Conservation (phyloP, 2,329 filamentous ascomycete species). For the Dothideomycetes sp. region DNA sequence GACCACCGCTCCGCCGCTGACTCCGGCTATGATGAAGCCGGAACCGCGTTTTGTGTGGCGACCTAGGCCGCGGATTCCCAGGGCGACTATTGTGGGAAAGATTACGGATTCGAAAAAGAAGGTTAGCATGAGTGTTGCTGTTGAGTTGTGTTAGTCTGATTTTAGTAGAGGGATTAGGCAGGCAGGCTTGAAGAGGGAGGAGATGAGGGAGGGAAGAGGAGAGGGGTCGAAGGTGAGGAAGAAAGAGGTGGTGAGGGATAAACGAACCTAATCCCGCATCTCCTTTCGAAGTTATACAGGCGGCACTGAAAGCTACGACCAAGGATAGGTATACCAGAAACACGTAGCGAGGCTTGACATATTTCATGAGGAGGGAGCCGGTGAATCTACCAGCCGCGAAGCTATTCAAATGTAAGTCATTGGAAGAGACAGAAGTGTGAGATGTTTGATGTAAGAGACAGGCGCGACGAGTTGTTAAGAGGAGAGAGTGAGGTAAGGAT, state of each 20-base stretch:
- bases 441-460: too few species aligned
- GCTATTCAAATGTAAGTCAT: too few species aligned
- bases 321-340: slow-evolving; percentile 58
- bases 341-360: slow-evolving; percentile 57
- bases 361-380: slow-evolving; percentile 58
- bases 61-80: slow-evolving; percentile 68
- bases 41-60: slow-evolving; percentile 69
- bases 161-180: too few species aligned
- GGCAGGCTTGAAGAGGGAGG: too few species aligned
- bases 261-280: slow-evolving; percentile 41
- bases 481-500: too few species aligned
- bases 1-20: slow-evolving; percentile 63
- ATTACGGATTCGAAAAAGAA: slow-evolving; percentile 76
- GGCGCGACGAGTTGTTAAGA: too few species aligned
- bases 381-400: slow-evolving; percentile 66
- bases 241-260: too few species aligned
- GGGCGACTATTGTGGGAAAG: slow-evolving; percentile 72
- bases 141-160: background rate
- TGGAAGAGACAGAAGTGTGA: too few species aligned
- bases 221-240: too few species aligned
- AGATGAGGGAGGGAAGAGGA: too few species aligned
- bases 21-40: slow-evolving; percentile 62
- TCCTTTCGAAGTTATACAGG: slow-evolving; percentile 43
- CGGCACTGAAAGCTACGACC: slow-evolving; percentile 47
- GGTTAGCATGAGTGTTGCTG: slow-evolving; percentile 53